Evolutionary conservation across 495 filamentous ascomycete genomes (phyloP).

Genomic region (Sphaerosporella brunnea): DNA sequence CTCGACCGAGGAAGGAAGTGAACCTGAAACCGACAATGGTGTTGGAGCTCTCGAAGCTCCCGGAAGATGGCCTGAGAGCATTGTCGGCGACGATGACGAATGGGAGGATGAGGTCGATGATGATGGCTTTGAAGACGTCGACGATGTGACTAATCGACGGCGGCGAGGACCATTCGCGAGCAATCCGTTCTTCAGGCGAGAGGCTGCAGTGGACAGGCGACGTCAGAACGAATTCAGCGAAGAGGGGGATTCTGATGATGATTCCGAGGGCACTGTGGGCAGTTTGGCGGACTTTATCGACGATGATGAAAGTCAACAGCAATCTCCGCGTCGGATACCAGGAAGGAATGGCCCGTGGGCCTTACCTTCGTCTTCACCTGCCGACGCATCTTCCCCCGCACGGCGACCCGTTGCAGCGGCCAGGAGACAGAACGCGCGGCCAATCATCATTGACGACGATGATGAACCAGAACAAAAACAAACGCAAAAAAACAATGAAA

Average conservation of each 20-base stretch:
- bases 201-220: not conserved
- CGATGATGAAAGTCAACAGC: slow-evolving; percentile 22
- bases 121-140: slow-evolving; percentile 5
- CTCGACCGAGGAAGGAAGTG: slow-evolving; percentile 11
- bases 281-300: slow-evolving; percentile 21
- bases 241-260: slow-evolving; percentile 27
- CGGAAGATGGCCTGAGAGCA: slow-evolving; percentile 6
- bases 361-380: slow-evolving; percentile 1
- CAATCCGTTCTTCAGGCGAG: not conserved
- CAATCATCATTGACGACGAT: slow-evolving; percentile 17
- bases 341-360: slow-evolving; percentile 1
- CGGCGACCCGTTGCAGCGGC: slow-evolving; percentile 1
- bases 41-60: not conserved
- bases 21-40: slow-evolving; percentile 8
- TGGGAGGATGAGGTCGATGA: slow-evolving; percentile 8
- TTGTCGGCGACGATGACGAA: slow-evolving; percentile 3
- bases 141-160: slow-evolving; percentile 1
- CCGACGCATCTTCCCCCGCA: slow-evolving; percentile 1
- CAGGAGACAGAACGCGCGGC: slow-evolving; percentile 11
- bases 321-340: not conserved
- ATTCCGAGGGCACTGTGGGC: slow-evolving; percentile 21
- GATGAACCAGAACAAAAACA: too few relatives aligned
- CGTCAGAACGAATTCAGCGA: too few relatives aligned
- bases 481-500: too few relatives aligned
- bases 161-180: not conserved